Percentiles rank a stretch among this genome's conserved stretches.
Evolutionary conservation across 1,139 yeast genomes (phyloP).

Genomic region (Blastobotrys serpentis): DNA sequence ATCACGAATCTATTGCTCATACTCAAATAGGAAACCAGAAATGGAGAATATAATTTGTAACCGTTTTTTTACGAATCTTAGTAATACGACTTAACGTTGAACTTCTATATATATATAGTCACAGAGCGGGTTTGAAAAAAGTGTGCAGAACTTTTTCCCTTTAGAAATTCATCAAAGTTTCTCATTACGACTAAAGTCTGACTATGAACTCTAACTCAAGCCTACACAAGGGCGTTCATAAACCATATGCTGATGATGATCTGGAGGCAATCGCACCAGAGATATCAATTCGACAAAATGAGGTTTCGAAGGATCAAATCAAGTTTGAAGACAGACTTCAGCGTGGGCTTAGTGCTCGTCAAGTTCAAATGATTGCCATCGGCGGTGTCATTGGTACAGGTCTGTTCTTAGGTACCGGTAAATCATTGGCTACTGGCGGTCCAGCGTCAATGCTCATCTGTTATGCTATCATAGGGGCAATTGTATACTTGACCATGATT

Average conservation of each 20-base stretch:
- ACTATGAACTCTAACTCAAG: constrained; percentile 4
- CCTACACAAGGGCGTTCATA: background rate
- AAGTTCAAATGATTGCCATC: constrained; percentile 46
- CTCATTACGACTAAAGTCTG: background rate
- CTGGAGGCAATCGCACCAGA: constrained; percentile 1
- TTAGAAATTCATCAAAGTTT: no score
- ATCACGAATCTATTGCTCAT: constrained; percentile 7
- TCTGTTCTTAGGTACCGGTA: constrained; percentile 54
- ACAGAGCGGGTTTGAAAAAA: no score
- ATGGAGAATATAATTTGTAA: background rate
- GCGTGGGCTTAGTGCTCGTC: constrained; percentile 51
- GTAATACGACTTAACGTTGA: background rate
- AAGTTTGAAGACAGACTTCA: constrained; percentile 30
- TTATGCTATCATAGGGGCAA: constrained; percentile 49
- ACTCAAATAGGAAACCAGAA: background rate
- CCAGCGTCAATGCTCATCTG: constrained; percentile 53
- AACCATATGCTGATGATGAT: constrained; percentile 1
- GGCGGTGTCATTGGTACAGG: constrained; percentile 55
- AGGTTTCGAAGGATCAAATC: constrained; percentile 12
- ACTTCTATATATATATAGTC: background rate
- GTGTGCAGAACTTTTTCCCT: no score
- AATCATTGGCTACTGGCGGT: constrained; percentile 53
- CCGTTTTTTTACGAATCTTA: background rate
- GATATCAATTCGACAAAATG: background rate
- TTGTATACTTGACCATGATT: constrained; percentile 57